Conservation (phyloP, 345 rosid genomes). For the Euphorbia tirucalli region DNA sequence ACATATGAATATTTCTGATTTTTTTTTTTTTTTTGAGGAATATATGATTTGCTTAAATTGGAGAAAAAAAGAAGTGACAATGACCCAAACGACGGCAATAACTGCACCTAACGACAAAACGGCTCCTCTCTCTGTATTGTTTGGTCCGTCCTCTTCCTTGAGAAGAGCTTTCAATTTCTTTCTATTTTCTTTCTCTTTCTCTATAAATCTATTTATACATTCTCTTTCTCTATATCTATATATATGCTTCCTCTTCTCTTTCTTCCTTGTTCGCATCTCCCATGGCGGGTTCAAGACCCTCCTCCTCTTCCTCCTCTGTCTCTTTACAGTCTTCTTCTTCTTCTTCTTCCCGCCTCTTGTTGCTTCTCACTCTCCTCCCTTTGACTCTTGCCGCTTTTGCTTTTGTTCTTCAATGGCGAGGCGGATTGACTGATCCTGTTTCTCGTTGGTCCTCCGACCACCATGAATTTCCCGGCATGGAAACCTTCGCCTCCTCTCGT, state of each 20-base stretch:
- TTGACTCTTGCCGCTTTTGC: slow-evolving; percentile 58
- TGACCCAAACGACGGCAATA: slow-evolving; percentile 9
- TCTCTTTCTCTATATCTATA: neutral
- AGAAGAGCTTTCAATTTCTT: neutral
- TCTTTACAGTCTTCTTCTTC: slow-evolving; percentile 26
- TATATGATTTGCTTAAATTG: neutral
- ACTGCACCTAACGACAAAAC: slow-evolving; percentile 25
- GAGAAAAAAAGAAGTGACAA: neutral
- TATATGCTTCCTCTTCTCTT: neutral
- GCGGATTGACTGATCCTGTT: slow-evolving; percentile 46
- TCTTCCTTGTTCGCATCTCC: slow-evolving; percentile 5
- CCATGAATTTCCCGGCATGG: slow-evolving; percentile 69
- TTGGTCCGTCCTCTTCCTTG: neutral
- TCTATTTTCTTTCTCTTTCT: neutral
- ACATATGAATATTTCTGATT: too few species aligned
- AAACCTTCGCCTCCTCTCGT: neutral
- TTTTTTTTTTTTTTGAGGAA: too few species aligned
- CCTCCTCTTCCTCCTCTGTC: slow-evolving; percentile 8
- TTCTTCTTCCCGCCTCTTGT: slow-evolving; percentile 34
- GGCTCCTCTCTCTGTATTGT: slow-evolving; percentile 13
- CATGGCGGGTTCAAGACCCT: slow-evolving; percentile 49
- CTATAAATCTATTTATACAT: neutral
- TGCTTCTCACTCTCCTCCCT: slow-evolving; percentile 54
- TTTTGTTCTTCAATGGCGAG: slow-evolving; percentile 67
- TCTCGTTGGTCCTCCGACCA: slow-evolving; percentile 45